phyloP scores from a whole-genome alignment of 208 protist genomes.

The Endotrypanum monterogeii region DNA sequence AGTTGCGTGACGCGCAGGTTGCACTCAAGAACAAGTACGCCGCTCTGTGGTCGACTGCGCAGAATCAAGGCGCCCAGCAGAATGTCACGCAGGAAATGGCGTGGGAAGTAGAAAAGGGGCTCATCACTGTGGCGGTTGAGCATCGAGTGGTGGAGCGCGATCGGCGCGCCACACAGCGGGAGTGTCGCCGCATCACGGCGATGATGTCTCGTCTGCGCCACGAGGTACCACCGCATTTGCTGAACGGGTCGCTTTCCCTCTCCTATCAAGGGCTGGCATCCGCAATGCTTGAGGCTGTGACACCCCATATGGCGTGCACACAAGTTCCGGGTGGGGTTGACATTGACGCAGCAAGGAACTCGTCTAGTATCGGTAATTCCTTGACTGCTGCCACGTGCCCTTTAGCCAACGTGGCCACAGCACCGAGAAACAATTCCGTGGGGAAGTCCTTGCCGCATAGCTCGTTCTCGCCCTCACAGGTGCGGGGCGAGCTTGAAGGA shows the following conservation, averaged over 20 bases:
- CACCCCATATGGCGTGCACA: neutral
- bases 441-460: neutral
- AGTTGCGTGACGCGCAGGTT: conserved; percentile 20
- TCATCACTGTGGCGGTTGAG: conserved; percentile 11
- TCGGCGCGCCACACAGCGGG: conserved; percentile 12
- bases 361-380: neutral
- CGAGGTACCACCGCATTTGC: conserved; percentile 15
- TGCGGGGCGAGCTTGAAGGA: neutral
- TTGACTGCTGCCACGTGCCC: conserved; percentile 19
- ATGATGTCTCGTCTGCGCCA: conserved; percentile 3
- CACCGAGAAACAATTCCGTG: neutral
- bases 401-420: conserved; percentile 10
- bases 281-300: neutral
- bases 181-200: conserved; percentile 15
- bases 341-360: neutral
- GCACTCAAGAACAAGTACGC: conserved; percentile 11
- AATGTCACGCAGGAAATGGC: conserved; percentile 11
- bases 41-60: conserved; percentile 14
- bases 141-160: conserved; percentile 22
- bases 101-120: conserved; percentile 14
- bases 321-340: neutral
- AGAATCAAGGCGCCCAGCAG: conserved; percentile 19
- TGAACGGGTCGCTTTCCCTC: conserved; percentile 3
- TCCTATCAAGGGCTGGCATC: neutral
- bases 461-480: neutral